Percentiles rank a stretch among this genome's conserved stretches.
Evolutionary conservation across 1,139 yeast genomes (phyloP).

Genomic region (Candida gigantensis): DNA sequence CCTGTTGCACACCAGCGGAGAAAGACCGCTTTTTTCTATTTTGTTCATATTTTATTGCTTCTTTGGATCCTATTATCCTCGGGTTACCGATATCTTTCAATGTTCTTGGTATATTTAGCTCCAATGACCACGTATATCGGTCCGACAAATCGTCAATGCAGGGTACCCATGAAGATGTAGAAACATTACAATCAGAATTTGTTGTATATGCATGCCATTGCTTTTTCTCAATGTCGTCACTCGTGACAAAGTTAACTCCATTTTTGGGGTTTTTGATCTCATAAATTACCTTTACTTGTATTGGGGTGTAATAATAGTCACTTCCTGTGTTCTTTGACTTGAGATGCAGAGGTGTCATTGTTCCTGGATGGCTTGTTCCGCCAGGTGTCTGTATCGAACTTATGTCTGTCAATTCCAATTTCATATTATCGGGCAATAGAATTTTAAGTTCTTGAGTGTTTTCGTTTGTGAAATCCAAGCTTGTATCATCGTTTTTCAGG

Average conservation of each 20-base stretch:
- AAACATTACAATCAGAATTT: conserved; percentile 73
- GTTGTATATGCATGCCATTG: conserved; percentile 86
- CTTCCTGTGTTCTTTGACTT: conserved; percentile 31
- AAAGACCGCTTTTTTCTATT: conserved; percentile 11
- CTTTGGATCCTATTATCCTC: conserved; percentile 40
- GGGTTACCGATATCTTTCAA: conserved; percentile 67
- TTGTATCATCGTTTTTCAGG: conserved; percentile 32
- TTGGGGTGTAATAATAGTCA: conserved; percentile 61
- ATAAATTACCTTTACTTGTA: conserved; percentile 71
- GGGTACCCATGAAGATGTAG: conserved; percentile 96
- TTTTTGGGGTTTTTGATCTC: conserved; percentile 63
- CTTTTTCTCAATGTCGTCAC: conserved; percentile 34
- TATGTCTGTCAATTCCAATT: conserved; percentile 59
- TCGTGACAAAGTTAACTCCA: conserved; percentile 76
- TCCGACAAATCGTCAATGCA: conserved; percentile 91
- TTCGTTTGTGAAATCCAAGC: conserved; percentile 17
- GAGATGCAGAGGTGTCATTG: conserved; percentile 41
- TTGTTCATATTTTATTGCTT: conserved; percentile 18
- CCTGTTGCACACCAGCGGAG: background rate
- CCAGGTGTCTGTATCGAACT: conserved; percentile 40
- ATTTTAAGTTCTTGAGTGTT: conserved; percentile 74
- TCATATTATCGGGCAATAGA: conserved; percentile 69
- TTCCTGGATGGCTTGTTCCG: conserved; percentile 36
- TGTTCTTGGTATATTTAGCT: conserved; percentile 78
- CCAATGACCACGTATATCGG: conserved; percentile 89